Evolutionary conservation across 345 rosid species (phyloP), one percentile per base, ranked within the genome.

Genomic region (Salix viminalis): DNA sequence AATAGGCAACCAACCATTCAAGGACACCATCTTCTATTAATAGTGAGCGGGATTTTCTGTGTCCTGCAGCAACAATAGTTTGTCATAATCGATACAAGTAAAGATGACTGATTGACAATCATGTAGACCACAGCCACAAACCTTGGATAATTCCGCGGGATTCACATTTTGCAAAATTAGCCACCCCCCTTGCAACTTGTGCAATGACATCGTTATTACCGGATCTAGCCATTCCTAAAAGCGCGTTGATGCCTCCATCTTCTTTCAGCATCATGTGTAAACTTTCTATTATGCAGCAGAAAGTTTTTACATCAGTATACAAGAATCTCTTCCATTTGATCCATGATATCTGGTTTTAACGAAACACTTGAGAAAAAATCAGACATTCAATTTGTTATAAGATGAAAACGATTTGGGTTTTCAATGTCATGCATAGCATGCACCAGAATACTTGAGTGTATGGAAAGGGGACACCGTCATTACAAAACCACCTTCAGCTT

Each of bases 81-180:
- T 67, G 60, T 80, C 76, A 54, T 46, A 36, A 72, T 69, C 23
- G 26, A 70, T 26, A 67, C 0, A 61, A 32, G 52, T 41, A 65
- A 64, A 74, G 65, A 69, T 52, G 39, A 70, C 32, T 19, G 56
- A 61, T 39, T 18, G 42, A 12, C 9, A 36, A 7, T 26, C 41
- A 48, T n/a, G 58, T 26, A 67, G 44, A 36, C 77, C 71, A 69
- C 6, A 72, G 12, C 26, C 50, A 66, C 79, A 65, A 48, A 94
- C 98, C 98, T 90, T 92, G 90, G 83, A 89, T 69, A 34, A 87
- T 80, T 65, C 84, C 94, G 39, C 99, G 92, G 72, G 97, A 89
- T 87, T 95, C 99, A 69, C 99, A 92, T 86, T 95, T 95, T 52
- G 97, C 97, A 73, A 91, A 95, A 84, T 95, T 95, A 46, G 99